Base-by-base conservation (phyloP, 2,329 filamentous ascomycete genomes). In the Stemphylium vesicarium region DNA sequence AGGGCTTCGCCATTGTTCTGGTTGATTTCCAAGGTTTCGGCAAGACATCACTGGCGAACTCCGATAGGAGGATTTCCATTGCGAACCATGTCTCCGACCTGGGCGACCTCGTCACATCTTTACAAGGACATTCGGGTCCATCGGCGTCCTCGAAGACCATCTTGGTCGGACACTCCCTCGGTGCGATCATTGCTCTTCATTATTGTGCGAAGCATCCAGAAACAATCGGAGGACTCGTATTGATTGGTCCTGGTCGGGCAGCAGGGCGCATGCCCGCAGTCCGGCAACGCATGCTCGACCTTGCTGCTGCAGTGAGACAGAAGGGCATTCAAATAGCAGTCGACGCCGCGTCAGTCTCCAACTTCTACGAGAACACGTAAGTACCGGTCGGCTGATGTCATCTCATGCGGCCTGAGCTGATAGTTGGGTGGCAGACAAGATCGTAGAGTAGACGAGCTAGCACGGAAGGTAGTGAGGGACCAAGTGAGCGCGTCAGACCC, bases 241-340 rank as follows among this genome's bases (percentile, higher is more conserved):
- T 58, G 1, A 32, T 58, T 9, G 41, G 50, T 22, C 29, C 41
- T 0, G 51, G 47, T 15, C 35, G 43, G 31, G 41, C 55, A 16
- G 46, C 46, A n/a, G 46, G 45, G 8, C 46, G 52, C 36, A 53
- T 59, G 20, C 18, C 52, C 4, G 56, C 56, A 13, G 52, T 32
- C 1, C 37, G 43, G 9, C 38, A 53, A 39, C 52, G 56, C 11
- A 59, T 59, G 56, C 42, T 43, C 6, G 52, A 56, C 42, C 37
- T 53, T 12, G 52, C 56, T 4, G 33, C 38, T 4, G 22, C 37
- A 13, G 47, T 51, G 11, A 55, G 56, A 11, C 11, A 31, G 18
- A 40, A 49, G 7, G 56, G 56, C 3, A 49, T 59, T 22, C 31
- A 32, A 4, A 11, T 50, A 22, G 56, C 56, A 11, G 56, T 49